Evolutionary conservation across 805 yeast species (phyloP).

Genomic region (Wickerhamomyces subpelliculosus): DNA sequence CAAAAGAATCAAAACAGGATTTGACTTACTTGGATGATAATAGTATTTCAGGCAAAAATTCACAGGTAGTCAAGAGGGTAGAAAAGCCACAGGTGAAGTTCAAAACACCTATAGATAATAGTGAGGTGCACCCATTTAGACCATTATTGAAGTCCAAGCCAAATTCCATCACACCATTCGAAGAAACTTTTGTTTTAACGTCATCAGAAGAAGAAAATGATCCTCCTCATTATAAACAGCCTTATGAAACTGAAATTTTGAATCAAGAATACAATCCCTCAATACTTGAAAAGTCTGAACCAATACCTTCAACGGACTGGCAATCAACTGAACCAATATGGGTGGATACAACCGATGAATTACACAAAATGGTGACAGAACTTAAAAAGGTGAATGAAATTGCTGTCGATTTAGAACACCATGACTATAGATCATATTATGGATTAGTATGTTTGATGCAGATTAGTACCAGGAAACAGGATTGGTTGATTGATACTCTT

Average conservation of each 20-base stretch:
- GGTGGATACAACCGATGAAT: slow-evolving; percentile 54
- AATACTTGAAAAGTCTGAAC: slow-evolving; percentile 39
- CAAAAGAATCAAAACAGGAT: slow-evolving; percentile 5
- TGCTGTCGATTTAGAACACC: slow-evolving; percentile 96
- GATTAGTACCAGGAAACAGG: slow-evolving; percentile 72
- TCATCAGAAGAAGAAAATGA: slow-evolving; percentile 31
- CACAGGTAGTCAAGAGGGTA: slow-evolving; percentile 24
- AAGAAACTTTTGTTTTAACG: slow-evolving; percentile 39
- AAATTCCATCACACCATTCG: slow-evolving; percentile 49
- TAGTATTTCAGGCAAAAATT: slow-evolving; percentile 8
- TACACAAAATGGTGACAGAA: slow-evolving; percentile 48
- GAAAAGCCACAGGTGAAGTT: slow-evolving; percentile 69
- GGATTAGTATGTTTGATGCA: slow-evolving; percentile 94
- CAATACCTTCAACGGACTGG: slow-evolving; percentile 58
- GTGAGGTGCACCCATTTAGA: slow-evolving; percentile 63
- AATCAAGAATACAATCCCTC: slow-evolving; percentile 59
- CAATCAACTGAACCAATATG: slow-evolving; percentile 54
- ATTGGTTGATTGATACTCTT: slow-evolving; percentile 83
- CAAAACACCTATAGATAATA: slow-evolving; percentile 53
- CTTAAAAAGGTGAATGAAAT: slow-evolving; percentile 50
- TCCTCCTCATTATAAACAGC: slow-evolving; percentile 67
- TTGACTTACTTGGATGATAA: slow-evolving; percentile 48
- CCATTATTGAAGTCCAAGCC: slow-evolving; percentile 75
- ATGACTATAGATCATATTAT: slow-evolving; percentile 81
- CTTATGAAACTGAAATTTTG: slow-evolving; percentile 72